These are phyloP conservation scores for Apiotrichum veenhuisii DNA, from an alignment of 1,284 basidiomycete genomes.

Conservation along the genomic window DNA sequence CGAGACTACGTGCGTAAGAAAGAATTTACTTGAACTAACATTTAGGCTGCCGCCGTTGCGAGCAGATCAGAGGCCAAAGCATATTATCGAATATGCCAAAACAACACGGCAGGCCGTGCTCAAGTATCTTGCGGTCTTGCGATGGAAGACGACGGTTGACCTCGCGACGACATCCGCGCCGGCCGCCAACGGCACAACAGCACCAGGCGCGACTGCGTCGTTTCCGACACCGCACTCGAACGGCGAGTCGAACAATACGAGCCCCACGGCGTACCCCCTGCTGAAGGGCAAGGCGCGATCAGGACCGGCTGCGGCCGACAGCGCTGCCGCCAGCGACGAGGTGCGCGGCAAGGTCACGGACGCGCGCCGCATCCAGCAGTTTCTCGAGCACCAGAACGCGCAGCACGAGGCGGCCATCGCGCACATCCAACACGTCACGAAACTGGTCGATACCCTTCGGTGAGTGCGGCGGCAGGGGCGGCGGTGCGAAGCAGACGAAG, in stretches of 20 bases:
- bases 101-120: constrained; percentile 40
- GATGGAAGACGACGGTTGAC: constrained; percentile 45
- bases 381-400: constrained; percentile 43
- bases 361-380: constrained; percentile 38
- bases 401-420: constrained; percentile 40
- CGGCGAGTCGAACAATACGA: constrained; percentile 35
- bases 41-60: constrained; percentile 22
- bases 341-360: constrained; percentile 41
- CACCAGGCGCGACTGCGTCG: constrained; percentile 12
- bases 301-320: not conserved
- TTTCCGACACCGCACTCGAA: constrained; percentile 44
- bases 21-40: not conserved
- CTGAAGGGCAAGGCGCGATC: constrained; percentile 26
- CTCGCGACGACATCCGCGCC: constrained; percentile 13
- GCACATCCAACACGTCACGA: constrained; percentile 35
- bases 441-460: constrained; percentile 37
- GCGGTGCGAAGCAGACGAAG: not conserved
- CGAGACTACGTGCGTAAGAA: constrained; percentile 36
- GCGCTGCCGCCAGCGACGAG: constrained; percentile 5
- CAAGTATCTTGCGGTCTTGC: constrained; percentile 44
- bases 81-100: constrained; percentile 43
- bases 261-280: constrained; percentile 19
- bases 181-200: not conserved
- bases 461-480: no score
- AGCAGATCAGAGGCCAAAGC: constrained; percentile 33